These are phyloP conservation scores for Collybia mongolica DNA, from an alignment of 768 basidiomycete species.

Conservation along the genomic window DNA sequence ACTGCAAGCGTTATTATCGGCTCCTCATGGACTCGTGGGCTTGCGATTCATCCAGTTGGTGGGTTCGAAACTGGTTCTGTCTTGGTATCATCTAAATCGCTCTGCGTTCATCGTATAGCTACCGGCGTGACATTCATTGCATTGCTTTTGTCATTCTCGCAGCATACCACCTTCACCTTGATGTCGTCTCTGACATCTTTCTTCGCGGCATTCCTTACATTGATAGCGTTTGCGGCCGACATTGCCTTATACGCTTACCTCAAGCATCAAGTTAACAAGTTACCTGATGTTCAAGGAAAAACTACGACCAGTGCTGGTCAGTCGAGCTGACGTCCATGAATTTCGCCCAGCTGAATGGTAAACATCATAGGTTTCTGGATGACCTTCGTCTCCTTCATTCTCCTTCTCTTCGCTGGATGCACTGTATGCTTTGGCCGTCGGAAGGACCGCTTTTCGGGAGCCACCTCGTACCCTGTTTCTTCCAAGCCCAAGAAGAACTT, in stretches of 20 bases:
- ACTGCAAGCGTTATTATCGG: conserved; percentile 40
- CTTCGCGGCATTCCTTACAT: conserved; percentile 64
- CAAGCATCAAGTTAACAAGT: conserved; percentile 53
- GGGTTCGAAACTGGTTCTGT: conserved; percentile 19
- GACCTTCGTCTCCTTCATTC: conserved; percentile 64
- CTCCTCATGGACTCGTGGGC: conserved; percentile 68
- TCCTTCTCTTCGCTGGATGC: conserved; percentile 63
- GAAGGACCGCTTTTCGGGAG: conserved; percentile 47
- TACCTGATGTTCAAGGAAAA: conserved; percentile 38
- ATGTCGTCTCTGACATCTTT: conserved; percentile 67
- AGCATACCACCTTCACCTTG: conserved; percentile 55
- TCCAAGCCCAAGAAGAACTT: conserved; percentile 21
- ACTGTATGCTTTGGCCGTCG: conserved; percentile 71
- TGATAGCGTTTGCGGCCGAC: conserved; percentile 76
- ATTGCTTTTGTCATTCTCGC: conserved; percentile 58
- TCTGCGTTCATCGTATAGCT: conserved; percentile 26
- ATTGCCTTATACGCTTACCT: conserved; percentile 68
- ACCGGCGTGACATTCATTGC: conserved; percentile 63
- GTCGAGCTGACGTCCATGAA: conserved; percentile 16
- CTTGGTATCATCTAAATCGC: background rate
- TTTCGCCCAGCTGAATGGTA: background rate
- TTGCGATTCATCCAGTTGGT: conserved; percentile 79
- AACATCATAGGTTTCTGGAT: conserved; percentile 68
- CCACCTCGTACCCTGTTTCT: conserved; percentile 31
- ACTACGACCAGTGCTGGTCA: conserved; percentile 67